Evolutionary conservation across 2,329 filamentous ascomycete species (phyloP), one percentile per base, ranked within the genome.

Genomic region (Colletotrichum coccodes): DNA sequence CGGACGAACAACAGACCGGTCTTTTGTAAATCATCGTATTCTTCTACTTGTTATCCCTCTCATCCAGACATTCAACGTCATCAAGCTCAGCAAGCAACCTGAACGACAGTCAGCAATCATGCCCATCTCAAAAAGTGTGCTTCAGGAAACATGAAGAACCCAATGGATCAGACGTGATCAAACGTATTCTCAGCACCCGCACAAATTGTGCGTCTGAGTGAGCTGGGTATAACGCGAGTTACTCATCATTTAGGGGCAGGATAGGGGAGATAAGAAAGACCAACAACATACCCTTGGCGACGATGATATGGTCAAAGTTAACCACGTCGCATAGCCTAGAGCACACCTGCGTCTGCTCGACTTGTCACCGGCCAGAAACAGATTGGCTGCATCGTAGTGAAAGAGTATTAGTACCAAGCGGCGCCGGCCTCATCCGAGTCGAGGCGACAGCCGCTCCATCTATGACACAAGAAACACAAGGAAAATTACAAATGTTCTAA

Each of bases 401-500:
- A 65, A 60, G 50, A 68, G 66, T 69, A 69, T 69, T 66, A 66
- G 66, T 69, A 66, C 60, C 66, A 56, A 57, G 40, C 23, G 49
- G 58, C 50, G n/a, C 23, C 49, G 40, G 26, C 62, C 16, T 28
- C 66, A 49, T 32, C 42, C 38, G 49, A 49, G 18, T 11, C 23
- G 56, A 52, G 62, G 54, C 54, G 28, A 60, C 54, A 26, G 8
- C 60, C 26, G 14, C 65, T 60, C 56, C 54, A 60, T 66, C 66
- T 69, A 69, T 69, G 56, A 69, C 61, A 69, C 42, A 56, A 30
- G 49, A 60, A 69, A 60, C 49, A 57, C 42, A 50, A 60, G 34
- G 56, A 57, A 69, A 69, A 69, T 69, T 69, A 69, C 61, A 69
- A 68, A 60, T 66, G 66, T 66, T 69, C 49, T 69, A 69, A 50